Evolutionary conservation across 2,329 filamentous ascomycete species (phyloP).

Genomic region (Dactylella cylindrospora): DNA sequence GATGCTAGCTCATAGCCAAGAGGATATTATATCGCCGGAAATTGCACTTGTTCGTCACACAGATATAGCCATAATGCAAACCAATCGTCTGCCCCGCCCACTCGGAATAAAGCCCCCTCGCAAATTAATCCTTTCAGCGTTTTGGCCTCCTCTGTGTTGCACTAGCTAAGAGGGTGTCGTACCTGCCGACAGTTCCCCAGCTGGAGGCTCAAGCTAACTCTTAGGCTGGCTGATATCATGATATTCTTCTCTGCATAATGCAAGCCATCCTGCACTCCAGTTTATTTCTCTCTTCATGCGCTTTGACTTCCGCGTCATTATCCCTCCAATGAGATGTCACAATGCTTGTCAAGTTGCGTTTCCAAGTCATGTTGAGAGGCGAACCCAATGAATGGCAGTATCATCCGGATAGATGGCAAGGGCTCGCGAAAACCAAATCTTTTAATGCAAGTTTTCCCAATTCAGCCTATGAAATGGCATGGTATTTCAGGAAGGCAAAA

Average conservation of each 20-base stretch:
- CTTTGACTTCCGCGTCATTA: constrained; percentile 4
- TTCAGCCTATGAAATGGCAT: too few species aligned
- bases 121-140: constrained; percentile 8
- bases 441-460: too few species aligned
- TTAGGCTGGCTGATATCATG: constrained; percentile 7
- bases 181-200: constrained; percentile 11
- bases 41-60: constrained; percentile 5
- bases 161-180: constrained; percentile 4
- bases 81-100: not conserved
- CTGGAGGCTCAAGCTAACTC: not conserved
- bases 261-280: constrained; percentile 38
- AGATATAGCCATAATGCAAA: constrained; percentile 7
- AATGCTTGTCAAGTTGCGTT: too few species aligned
- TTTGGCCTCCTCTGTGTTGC: constrained; percentile 3
- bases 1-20: constrained; percentile 3
- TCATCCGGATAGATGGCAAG: too few species aligned
- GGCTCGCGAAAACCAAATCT: too few species aligned
- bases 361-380: too few species aligned
- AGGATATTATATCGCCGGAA: constrained; percentile 6
- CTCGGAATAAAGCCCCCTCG: not conserved
- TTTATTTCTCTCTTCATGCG: constrained; percentile 4
- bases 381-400: too few species aligned
- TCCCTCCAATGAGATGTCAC: constrained; percentile 33
- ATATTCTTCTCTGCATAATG: not conserved
- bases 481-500: too few species aligned